Evolutionary conservation across 164 flowering plant species (phyloP).

Genomic region (Cinnamomum chago): DNA sequence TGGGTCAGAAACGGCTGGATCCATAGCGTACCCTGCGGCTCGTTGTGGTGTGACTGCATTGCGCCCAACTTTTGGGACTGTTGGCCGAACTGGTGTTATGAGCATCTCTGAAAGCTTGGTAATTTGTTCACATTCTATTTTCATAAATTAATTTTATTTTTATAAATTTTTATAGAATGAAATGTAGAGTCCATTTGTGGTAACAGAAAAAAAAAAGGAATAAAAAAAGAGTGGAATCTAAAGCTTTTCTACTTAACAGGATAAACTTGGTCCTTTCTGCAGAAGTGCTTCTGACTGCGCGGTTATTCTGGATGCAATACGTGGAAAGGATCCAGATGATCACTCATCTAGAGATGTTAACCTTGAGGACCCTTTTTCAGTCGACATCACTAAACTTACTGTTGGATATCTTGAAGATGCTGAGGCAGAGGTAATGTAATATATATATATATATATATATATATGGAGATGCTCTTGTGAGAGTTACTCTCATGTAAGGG

Average conservation of each 20-base stretch:
- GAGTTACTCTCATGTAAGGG: too few species aligned
- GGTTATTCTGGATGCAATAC: conserved; percentile 59
- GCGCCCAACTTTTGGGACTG: conserved; percentile 85
- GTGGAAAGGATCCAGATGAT: conserved; percentile 88
- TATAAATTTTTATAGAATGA: neutral
- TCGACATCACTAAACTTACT: conserved; percentile 69
- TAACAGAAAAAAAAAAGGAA: too few species aligned
- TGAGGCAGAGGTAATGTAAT: conserved; percentile 64
- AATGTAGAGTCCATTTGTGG: too few species aligned
- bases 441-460: neutral
- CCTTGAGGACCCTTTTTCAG: conserved; percentile 64
- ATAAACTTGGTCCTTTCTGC: conserved; percentile 94
- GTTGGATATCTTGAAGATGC: conserved; percentile 94
- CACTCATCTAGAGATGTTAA: conserved; percentile 57
- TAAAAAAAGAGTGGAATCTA: neutral
- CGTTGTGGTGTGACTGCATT: conserved; percentile 92
- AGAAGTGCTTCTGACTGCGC: conserved; percentile 76
- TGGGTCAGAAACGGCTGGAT: conserved; percentile 95
- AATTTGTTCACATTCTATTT: conserved; percentile 8
- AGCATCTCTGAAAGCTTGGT: conserved; percentile 95
- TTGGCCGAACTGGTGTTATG: conserved; percentile 90
- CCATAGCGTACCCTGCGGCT: conserved; percentile 81
- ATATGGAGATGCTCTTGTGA: too few species aligned
- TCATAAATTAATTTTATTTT: neutral
- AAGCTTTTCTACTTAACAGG: conserved; percentile 40